phyloP scores from a whole-genome alignment of 352 stramenopile genomes.

The Elongisporangium senticosum region DNA sequence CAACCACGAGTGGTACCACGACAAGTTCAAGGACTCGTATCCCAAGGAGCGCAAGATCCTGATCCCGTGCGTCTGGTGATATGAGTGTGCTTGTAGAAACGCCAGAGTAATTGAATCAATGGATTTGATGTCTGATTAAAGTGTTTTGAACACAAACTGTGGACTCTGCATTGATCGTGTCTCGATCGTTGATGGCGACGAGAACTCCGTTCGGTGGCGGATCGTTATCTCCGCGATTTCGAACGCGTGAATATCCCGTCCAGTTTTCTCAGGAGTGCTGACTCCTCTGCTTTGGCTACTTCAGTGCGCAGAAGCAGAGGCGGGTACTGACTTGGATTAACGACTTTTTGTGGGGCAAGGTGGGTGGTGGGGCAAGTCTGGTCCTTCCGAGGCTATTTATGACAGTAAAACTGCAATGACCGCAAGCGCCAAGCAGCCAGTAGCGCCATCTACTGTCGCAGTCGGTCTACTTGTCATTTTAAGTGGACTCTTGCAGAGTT shows the following conservation, averaged over 20 bases:
- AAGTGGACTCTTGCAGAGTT: no score
- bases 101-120: no score
- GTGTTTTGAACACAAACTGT: no score
- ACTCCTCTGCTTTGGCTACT: not conserved
- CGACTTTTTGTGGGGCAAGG: not conserved
- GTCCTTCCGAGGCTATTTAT: not conserved
- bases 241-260: not conserved
- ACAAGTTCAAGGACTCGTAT: slow-evolving; percentile 47
- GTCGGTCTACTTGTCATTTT: no score
- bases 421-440: not conserved
- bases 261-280: not conserved
- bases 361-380: not conserved
- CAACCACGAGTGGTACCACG: slow-evolving; percentile 52
- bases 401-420: not conserved
- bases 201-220: not conserved
- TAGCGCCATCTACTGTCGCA: no score
- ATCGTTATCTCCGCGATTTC: not conserved
- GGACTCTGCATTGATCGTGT: not conserved
- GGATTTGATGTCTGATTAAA: no score
- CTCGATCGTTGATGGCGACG: not conserved
- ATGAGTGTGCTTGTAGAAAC: not conserved
- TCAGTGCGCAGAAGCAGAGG: not conserved
- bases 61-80: slow-evolving; percentile 35
- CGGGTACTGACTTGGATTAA: not conserved
- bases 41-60: slow-evolving; percentile 26